Conservation (phyloP, 257 asterid species). For the Perilla frutescens region DNA sequence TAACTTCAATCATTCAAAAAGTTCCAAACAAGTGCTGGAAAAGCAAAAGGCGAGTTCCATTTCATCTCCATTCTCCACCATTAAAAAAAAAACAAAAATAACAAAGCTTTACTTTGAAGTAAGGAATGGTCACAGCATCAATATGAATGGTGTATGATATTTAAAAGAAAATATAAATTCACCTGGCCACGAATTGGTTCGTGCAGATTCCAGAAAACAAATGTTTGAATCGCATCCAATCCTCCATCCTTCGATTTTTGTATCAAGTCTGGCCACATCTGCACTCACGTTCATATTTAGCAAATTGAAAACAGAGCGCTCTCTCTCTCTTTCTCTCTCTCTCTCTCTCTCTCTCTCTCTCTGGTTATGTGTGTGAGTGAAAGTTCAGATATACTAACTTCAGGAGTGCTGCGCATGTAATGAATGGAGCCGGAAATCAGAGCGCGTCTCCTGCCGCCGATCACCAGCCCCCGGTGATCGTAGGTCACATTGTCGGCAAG, state of each 20-base stretch:
- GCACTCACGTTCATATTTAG: constrained; percentile 21
- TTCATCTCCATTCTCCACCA: background rate
- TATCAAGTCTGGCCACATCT: constrained; percentile 96
- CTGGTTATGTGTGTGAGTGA: background rate
- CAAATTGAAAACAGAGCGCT: background rate
- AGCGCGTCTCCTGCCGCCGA: constrained; percentile 61
- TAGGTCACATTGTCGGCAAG: constrained; percentile 62
- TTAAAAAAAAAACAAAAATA: background rate
- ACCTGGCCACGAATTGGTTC: constrained; percentile 91
- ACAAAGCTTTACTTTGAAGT: constrained; percentile 25
- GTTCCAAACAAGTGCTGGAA: constrained; percentile 11
- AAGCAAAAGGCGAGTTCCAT: background rate
- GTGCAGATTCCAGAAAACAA: constrained; percentile 87
- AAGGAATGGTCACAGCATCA: constrained; percentile 13
- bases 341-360: background rate
- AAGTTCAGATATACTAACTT: constrained; percentile 43
- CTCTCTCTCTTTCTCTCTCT: background rate
- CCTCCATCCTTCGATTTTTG: constrained; percentile 89
- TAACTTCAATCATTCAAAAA: constrained; percentile 31
- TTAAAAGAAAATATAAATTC: background rate
- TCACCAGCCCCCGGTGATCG: constrained; percentile 64
- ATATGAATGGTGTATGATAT: background rate
- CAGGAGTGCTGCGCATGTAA: constrained; percentile 83
- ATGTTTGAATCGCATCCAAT: constrained; percentile 76
- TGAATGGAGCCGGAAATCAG: constrained; percentile 81